Conservation (phyloP, 768 basidiomycete species). For the Naematelia aurantialba region DNA sequence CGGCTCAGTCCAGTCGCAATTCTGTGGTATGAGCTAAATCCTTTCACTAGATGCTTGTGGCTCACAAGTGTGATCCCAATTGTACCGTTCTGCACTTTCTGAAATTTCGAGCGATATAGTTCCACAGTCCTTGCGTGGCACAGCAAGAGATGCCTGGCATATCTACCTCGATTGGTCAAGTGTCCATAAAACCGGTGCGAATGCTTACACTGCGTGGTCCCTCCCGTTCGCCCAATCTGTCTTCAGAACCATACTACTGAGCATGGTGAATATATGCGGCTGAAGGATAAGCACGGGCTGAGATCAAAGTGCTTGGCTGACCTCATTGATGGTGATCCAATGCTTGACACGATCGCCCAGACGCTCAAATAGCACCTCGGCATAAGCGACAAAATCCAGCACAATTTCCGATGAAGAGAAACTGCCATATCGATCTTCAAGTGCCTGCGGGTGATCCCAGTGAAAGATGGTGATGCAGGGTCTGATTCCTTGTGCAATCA, state of each 20-base stretch:
- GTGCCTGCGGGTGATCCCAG: conserved; percentile 71
- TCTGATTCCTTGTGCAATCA: conserved; percentile 12
- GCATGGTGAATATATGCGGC: conserved; percentile 30
- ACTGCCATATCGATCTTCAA: conserved; percentile 67
- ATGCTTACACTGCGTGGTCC: conserved; percentile 4
- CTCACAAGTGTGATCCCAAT: conserved; percentile 34
- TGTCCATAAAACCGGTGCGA: neutral
- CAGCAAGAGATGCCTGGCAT: neutral
- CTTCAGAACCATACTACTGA: conserved; percentile 10
- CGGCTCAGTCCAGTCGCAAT: conserved; percentile 22
- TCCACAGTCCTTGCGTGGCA: conserved; percentile 19
- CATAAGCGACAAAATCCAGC: conserved; percentile 30
- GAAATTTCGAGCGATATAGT: conserved; percentile 28
- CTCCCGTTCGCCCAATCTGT: conserved; percentile 11
- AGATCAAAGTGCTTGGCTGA: no score
- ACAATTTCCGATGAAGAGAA: conserved; percentile 18
- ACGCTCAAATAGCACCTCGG: conserved; percentile 30
- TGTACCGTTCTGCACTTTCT: conserved; percentile 28
- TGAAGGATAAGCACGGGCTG: no score
- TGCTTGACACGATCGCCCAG: conserved; percentile 42
- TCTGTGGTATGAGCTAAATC: conserved; percentile 15
- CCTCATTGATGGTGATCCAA: conserved; percentile 48
- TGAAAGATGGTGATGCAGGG: conserved; percentile 43
- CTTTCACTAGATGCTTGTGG: neutral
- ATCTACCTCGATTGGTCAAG: neutral